phyloP scores from a whole-genome alignment of 306 rosid genomes.

The peach (Prunus persica) region DNA sequence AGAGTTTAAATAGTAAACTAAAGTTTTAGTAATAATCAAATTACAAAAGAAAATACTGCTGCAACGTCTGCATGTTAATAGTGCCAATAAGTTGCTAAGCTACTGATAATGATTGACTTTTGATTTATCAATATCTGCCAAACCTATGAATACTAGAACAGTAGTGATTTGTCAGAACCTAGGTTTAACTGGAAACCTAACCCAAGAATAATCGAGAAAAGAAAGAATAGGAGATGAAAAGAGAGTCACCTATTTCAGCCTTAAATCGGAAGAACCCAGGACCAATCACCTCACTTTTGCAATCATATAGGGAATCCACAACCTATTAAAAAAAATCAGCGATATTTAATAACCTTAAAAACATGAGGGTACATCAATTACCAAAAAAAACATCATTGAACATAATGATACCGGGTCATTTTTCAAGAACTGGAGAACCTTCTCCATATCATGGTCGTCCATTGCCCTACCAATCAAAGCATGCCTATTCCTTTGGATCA shows the following conservation, averaged over 20 bases:
- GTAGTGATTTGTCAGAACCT: neutral
- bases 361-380: constrained; percentile 11
- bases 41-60: neutral
- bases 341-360: constrained; percentile 28
- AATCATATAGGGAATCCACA: constrained; percentile 92
- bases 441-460: constrained; percentile 92
- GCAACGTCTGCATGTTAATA: neutral
- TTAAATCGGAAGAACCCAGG: constrained; percentile 97
- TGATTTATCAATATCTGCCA: neutral
- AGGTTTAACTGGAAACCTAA: neutral
- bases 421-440: constrained; percentile 82
- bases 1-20: neutral
- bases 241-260: constrained; percentile 85
- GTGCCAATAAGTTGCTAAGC: neutral
- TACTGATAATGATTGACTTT: neutral
- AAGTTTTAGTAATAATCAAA: neutral
- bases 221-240: constrained; percentile 3
- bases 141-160: neutral
- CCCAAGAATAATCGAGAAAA: constrained; percentile 15
- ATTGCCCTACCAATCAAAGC: constrained; percentile 98
- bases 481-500: constrained; percentile 96
- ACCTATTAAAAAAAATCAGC: constrained; percentile 44
- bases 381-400: constrained; percentile 15
- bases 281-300: constrained; percentile 99
- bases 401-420: constrained; percentile 73